Conservation (phyloP, 2,329 filamentous ascomycete genomes). For the Clathrospora elynae region DNA sequence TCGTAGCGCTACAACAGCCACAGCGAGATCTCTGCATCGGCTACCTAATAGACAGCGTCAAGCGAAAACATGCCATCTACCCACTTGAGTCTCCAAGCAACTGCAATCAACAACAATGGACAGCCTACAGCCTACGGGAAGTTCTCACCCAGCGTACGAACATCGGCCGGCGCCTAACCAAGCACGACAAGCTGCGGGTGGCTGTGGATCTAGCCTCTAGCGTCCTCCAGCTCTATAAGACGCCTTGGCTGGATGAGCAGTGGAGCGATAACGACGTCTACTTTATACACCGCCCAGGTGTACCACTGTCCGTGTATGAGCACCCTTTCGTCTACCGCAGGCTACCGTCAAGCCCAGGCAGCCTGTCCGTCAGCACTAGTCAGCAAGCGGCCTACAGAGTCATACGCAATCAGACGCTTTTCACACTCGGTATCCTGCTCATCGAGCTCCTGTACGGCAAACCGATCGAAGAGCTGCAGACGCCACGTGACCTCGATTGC, state of each 20-base stretch:
- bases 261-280: constrained; percentile 26
- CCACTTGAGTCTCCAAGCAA: constrained; percentile 3
- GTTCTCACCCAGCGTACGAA: constrained; percentile 9
- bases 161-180: constrained; percentile 11
- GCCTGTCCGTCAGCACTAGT: background rate
- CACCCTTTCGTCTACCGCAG: constrained; percentile 30
- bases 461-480: constrained; percentile 29
- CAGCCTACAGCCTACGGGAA: constrained; percentile 16
- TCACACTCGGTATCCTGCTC: constrained; percentile 41
- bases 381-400: constrained; percentile 9
- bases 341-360: background rate
- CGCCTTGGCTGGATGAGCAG: constrained; percentile 29
- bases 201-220: constrained; percentile 27
- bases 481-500: constrained; percentile 13
- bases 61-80: constrained; percentile 26
- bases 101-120: constrained; percentile 18
- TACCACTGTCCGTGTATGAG: constrained; percentile 18
- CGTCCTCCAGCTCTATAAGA: constrained; percentile 30
- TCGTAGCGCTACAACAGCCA: constrained; percentile 16
- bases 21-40: constrained; percentile 20
- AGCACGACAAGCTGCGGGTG: constrained; percentile 22
- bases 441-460: constrained; percentile 43
- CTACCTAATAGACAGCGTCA: constrained; percentile 16
- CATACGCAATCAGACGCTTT: constrained; percentile 40
- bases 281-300: constrained; percentile 25